phyloP scores from a whole-genome alignment of 805 yeast species.

The Komagataella populi region DNA sequence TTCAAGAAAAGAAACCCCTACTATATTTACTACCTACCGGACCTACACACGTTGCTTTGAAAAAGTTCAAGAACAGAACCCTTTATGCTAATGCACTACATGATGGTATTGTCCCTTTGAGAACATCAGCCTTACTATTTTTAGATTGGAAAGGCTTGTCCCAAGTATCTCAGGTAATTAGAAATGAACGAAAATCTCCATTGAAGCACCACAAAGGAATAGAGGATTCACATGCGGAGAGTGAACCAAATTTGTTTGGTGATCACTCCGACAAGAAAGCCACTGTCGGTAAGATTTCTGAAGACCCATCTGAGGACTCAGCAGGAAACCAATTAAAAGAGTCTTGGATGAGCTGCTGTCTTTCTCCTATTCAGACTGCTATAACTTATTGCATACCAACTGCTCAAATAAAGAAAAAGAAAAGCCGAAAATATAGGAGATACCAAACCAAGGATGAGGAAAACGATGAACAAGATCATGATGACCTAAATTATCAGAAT shows the following conservation, averaged over 20 bases:
- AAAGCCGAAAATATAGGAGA: slow-evolving; percentile 11
- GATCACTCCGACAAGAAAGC: neutral
- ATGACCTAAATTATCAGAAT: slow-evolving; percentile 6
- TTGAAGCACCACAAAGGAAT: neutral
- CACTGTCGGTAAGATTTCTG: slow-evolving; percentile 17
- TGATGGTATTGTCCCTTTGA: slow-evolving; percentile 91
- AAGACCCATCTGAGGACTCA: slow-evolving; percentile 7
- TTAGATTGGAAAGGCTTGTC: slow-evolving; percentile 73
- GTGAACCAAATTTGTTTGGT: neutral
- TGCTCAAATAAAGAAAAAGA: slow-evolving; percentile 8
- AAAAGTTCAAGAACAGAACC: slow-evolving; percentile 56
- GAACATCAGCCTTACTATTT: slow-evolving; percentile 79
- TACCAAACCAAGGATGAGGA: slow-evolving; percentile 15
- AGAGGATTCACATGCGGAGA: slow-evolving; percentile 1
- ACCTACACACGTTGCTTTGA: slow-evolving; percentile 53
- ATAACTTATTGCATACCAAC: slow-evolving; percentile 26
- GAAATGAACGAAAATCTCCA: slow-evolving; percentile 4
- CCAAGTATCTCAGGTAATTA: slow-evolving; percentile 26
- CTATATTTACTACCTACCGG: slow-evolving; percentile 65
- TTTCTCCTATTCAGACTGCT: slow-evolving; percentile 30
- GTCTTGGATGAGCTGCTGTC: slow-evolving; percentile 10
- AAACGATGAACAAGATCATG: slow-evolving; percentile 5
- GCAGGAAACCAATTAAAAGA: neutral
- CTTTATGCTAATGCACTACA: slow-evolving; percentile 81
- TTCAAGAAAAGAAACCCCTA: slow-evolving; percentile 46